Conservation (phyloP, 768 basidiomycete genomes). For the Hysterangium stoloniferum region DNA sequence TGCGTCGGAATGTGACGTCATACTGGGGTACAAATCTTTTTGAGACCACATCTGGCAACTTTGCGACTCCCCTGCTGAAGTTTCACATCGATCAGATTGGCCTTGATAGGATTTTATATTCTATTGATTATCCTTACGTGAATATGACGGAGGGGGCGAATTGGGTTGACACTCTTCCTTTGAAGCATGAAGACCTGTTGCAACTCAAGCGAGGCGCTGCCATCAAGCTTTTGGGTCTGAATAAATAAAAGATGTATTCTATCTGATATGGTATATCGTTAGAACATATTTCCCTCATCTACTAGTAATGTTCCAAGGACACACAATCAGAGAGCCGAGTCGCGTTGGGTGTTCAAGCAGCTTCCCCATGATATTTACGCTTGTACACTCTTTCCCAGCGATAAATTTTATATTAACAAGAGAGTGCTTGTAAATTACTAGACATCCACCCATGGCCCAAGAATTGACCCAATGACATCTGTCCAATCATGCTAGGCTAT, state of each 20-base stretch:
- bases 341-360: too few species aligned
- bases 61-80: slow-evolving; percentile 1
- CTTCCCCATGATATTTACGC: too few species aligned
- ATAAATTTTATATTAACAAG: too few species aligned
- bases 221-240: slow-evolving; percentile 5
- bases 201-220: slow-evolving; percentile 3
- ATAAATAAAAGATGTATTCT: slow-evolving; percentile 7
- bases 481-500: too few species aligned
- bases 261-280: too few species aligned
- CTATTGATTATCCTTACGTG: slow-evolving; percentile 10
- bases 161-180: background rate
- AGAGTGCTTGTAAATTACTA: too few species aligned
- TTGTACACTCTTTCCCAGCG: too few species aligned
- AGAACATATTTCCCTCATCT: too few species aligned
- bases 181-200: background rate
- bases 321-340: too few species aligned
- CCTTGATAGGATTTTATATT: slow-evolving; percentile 10
- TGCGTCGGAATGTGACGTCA: slow-evolving; percentile 6
- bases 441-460: too few species aligned
- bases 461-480: too few species aligned
- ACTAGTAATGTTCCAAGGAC: too few species aligned
- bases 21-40: slow-evolving; percentile 9
- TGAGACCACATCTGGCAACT: slow-evolving; percentile 11
- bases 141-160: slow-evolving; percentile 3
- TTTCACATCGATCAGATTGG: slow-evolving; percentile 10